Evolutionary conservation across 257 asterid species (phyloP), one percentile per base, ranked within the genome.

Genomic region (Echium plantagineum): DNA sequence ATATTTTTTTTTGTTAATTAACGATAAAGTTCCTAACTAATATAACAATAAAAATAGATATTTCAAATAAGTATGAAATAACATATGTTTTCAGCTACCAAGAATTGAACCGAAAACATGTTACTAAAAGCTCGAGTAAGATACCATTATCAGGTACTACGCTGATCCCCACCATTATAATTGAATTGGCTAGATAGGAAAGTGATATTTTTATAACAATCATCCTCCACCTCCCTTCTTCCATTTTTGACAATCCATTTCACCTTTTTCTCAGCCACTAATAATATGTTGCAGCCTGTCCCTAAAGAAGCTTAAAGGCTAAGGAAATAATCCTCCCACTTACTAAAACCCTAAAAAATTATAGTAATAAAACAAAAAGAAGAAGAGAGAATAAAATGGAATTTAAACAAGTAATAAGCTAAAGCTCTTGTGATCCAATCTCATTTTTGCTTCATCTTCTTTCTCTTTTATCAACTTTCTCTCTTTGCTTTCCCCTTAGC

Each of bases 341-440:
- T 71, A 76, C 72, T 66, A 72, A 72, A 63, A 76, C 70, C 78
- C 81, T 77, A 69, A 69, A 70, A 63, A 58, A 63, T 61, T 57
- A 47, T 35, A 67, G 30, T 57, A 64, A 69, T 60, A 57, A 63
- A 71, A 71, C 69, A 72, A 75, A 75, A 68, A 59, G 65, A 64
- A 69, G 62, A 67, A 15, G 66, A 46, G 60, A 31, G 67, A 58
- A 66, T 54, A 17, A 26, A 68, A 20, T 52, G 46, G n/a, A 24
- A 62, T 26, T 53, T 35, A 22, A n/a, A 15, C 56, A 62, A 21
- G 47, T 52, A 62, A 57, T 57, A 59, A 71, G 31, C 57, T 63
- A 70, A 74, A 74, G 70, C 63, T 30, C 35, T 21, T 51, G 55
- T 35, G 46, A 35, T 35, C 46, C 62, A 57, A 24, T 49, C 64